Evolutionary conservation across 1,139 yeast genomes (phyloP).

Genomic region (Suhomyces yuchorum): DNA sequence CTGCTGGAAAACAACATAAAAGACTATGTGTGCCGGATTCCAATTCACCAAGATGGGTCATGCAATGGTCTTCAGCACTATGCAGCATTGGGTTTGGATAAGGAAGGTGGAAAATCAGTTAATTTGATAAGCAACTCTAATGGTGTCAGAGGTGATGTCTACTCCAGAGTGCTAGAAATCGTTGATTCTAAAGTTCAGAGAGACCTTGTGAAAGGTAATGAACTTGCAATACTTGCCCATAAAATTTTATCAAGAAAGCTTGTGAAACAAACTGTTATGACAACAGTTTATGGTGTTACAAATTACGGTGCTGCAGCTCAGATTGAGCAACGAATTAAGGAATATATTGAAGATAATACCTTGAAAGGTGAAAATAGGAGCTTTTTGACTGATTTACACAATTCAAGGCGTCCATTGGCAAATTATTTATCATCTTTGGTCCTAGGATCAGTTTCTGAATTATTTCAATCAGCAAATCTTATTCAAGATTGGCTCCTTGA

Average conservation of each 20-base stretch:
- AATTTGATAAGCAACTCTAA: conserved; percentile 31
- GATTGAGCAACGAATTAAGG: conserved; percentile 30
- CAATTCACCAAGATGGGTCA: conserved; percentile 50
- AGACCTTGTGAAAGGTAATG: conserved; percentile 5
- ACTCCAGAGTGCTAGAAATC: conserved; percentile 33
- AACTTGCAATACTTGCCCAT: conserved; percentile 21
- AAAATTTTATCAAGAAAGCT: conserved; percentile 34
- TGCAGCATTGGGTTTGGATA: conserved; percentile 45
- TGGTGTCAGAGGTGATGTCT: conserved; percentile 36
- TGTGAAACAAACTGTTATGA: conserved; percentile 50
- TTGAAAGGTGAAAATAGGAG: neutral
- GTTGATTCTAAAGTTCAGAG: conserved; percentile 27
- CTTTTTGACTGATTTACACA: neutral
- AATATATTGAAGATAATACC: conserved; percentile 19
- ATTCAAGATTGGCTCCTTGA: conserved; percentile 43
- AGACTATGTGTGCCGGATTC: conserved; percentile 35
- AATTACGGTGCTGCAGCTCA: conserved; percentile 40
- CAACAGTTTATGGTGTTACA: conserved; percentile 52
- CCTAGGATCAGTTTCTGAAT: conserved; percentile 34
- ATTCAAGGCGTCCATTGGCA: conserved; percentile 16
- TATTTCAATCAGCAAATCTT: conserved; percentile 37
- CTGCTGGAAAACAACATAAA: conserved; percentile 22
- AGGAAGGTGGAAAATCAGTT: conserved; percentile 41
- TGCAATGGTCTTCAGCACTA: conserved; percentile 54
- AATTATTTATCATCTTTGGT: conserved; percentile 32